A percentile compares a stretch with the other conserved stretches of the same genome.
phyloP scores from a whole-genome alignment of 202 grass and related monocot genomes.

The Schoenoplectus triqueter region DNA sequence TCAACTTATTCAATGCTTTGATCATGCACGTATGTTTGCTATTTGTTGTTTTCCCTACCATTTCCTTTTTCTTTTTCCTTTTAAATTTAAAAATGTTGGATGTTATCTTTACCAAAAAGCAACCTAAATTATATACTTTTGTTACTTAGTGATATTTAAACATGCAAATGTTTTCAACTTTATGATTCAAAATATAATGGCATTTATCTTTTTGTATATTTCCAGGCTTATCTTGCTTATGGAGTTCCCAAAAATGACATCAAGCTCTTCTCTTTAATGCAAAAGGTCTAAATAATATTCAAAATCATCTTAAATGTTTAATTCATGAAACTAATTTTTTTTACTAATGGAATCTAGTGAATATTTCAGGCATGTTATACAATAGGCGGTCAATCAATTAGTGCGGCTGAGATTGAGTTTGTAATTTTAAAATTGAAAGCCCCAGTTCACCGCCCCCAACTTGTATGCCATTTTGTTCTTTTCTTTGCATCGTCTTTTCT shows the following conservation, averaged over 20 bases:
- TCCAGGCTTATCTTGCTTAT: conserved; percentile 96
- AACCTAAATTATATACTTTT: neutral
- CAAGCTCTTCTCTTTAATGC: conserved; percentile 97
- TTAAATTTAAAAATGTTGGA: neutral
- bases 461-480: conserved; percentile 55
- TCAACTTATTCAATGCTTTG: conserved; percentile 95
- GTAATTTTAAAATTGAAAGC: conserved; percentile 97
- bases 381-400: conserved; percentile 87
- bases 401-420: conserved; percentile 98
- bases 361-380: conserved; percentile 87
- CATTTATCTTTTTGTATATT: conserved; percentile 11
- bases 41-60: neutral
- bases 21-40: conserved; percentile 94
- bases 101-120: neutral
- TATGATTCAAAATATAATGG: neutral
- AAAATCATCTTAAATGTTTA: conserved; percentile 37
- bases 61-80: conserved; percentile 3
- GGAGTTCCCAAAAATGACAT: conserved; percentile 95
- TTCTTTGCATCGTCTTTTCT: conserved; percentile 28
- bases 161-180: neutral
- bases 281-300: conserved; percentile 64
- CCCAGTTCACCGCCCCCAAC: conserved; percentile 83
- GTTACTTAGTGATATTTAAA: neutral
- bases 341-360: conserved; percentile 29
- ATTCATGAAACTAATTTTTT: neutral